A percentile compares a stretch with the other conserved stretches of the same genome.
These are phyloP conservation scores for Phytophthora litchii DNA, from an alignment of 352 stramenopile species.

Conservation along the genomic window DNA sequence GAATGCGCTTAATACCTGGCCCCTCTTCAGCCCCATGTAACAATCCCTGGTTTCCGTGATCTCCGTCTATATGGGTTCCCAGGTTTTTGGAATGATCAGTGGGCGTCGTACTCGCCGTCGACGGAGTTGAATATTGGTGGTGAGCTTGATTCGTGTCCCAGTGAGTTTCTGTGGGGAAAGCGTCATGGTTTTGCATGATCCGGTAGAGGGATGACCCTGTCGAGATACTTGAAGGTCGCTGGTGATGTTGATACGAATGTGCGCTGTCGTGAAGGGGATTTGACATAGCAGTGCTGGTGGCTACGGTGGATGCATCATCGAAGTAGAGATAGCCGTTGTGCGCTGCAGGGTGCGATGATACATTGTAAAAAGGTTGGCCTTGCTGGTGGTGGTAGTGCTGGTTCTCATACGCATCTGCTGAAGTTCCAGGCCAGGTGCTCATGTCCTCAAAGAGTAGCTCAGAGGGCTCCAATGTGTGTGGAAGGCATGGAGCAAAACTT, in stretches of 20 bases:
- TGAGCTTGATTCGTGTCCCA: conserved; percentile 25
- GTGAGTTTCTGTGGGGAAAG: conserved; percentile 2
- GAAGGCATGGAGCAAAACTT: conserved; percentile 42
- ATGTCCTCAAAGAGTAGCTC: conserved; percentile 53
- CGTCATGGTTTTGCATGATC: conserved; percentile 21
- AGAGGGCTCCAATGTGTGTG: conserved; percentile 34
- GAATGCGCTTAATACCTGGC: conserved; percentile 23
- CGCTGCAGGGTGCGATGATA: conserved; percentile 13
- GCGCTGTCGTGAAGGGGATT: conserved; percentile 17
- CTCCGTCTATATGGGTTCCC: background rate
- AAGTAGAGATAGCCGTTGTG: conserved; percentile 22
- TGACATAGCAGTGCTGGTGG: conserved; percentile 11
- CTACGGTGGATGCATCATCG: conserved; percentile 6
- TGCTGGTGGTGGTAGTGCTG: conserved; percentile 33
- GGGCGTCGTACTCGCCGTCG: conserved; percentile 14
- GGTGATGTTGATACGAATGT: conserved; percentile 25
- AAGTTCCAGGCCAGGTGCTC: conserved; percentile 26
- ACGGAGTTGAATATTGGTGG: conserved; percentile 19
- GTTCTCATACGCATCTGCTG: conserved; percentile 24
- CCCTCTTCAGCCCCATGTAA: conserved; percentile 11
- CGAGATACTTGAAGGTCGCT: conserved; percentile 10
- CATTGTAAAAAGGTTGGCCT: conserved; percentile 24
- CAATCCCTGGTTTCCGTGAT: conserved; percentile 9
- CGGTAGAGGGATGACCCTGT: conserved; percentile 20
- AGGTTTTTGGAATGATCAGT: background rate